Conservation (phyloP, 148 eudicot genomes). For the Cornus florida region DNA sequence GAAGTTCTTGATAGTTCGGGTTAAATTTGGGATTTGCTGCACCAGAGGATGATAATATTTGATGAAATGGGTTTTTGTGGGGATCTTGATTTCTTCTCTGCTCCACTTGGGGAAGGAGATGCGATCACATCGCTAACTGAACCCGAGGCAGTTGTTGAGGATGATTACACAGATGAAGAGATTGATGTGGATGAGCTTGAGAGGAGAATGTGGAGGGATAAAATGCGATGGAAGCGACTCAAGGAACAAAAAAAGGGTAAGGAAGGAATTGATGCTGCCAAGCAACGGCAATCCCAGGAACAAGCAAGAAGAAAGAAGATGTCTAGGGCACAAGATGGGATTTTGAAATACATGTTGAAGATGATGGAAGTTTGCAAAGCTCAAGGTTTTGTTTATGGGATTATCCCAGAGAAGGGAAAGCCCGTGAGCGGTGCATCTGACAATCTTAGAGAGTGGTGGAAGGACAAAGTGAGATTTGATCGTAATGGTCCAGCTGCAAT, state of each 20-base stretch:
- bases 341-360: constrained; percentile 69
- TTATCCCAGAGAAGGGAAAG: constrained; percentile 51
- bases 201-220: constrained; percentile 76
- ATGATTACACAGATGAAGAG: constrained; percentile 66
- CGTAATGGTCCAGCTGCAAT: constrained; percentile 47
- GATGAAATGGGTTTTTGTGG: constrained; percentile 58
- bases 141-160: constrained; percentile 32
- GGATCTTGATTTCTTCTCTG: constrained; percentile 48
- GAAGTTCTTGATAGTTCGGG: neutral
- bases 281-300: constrained; percentile 51
- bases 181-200: constrained; percentile 77
- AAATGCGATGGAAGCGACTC: constrained; percentile 59
- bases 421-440: constrained; percentile 51
- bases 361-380: constrained; percentile 64
- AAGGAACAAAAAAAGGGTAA: constrained; percentile 50
- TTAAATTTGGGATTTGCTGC: neutral
- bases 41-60: constrained; percentile 39
- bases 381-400: constrained; percentile 52
- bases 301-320: constrained; percentile 71
- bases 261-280: constrained; percentile 41
- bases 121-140: constrained; percentile 19
- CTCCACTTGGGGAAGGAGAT: constrained; percentile 32
- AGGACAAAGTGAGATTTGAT: constrained; percentile 46
- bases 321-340: constrained; percentile 75
- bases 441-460: constrained; percentile 54